Base-by-base conservation (phyloP, 768 basidiomycete genomes). In the Lactifluus echinatus region DNA sequence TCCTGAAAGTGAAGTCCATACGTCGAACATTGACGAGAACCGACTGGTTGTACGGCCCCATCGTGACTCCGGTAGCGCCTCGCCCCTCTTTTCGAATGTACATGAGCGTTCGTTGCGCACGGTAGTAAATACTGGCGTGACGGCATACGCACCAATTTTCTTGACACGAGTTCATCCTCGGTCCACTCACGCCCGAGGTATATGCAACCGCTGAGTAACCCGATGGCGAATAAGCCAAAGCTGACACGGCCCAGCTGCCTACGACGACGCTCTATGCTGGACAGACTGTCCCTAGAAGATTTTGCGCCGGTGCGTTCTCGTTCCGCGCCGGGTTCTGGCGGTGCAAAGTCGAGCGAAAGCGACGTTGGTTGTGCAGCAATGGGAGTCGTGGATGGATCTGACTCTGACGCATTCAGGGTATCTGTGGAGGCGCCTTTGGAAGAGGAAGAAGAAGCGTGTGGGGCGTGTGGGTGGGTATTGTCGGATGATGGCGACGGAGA, bases 151-250 rank as follows among this genome's bases (percentile, higher is more conserved):
- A 87, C 88, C 71, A 80, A 65, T 66, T 80, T 83, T 72, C 80
- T 82, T 46, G 66, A 71, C 67, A 77, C 78, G 63, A 89, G 73
- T 70, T 91, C 88, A 2, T 82, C 82, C 55, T 75, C 78, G 15
- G 83, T 82, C 87, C 89, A 94, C 43, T 88, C 85, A 45, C 85
- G 76, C 0, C 91, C 92, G 66, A 90, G 76, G 57, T 85, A 85
- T 47, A 82, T 74, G 1, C 76, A 75, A 40, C 80, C 79, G 14
- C 72, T 78, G 2, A 79, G 77, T 4, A 86, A 69, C 3, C 79
- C 89, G 11, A 83, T 66, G 4, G 75, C 72, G 7, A 89, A 66
- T 33, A 84, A 43, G 0, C 69, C 80, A 43, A 87, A 66, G 19
- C 80, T 75, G 1, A 83, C 64, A 34, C 86, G 73, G 5, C 80